These are phyloP conservation scores for Blastobotrys elegans DNA, from an alignment of 1,139 yeast species.

Conservation along the genomic window DNA sequence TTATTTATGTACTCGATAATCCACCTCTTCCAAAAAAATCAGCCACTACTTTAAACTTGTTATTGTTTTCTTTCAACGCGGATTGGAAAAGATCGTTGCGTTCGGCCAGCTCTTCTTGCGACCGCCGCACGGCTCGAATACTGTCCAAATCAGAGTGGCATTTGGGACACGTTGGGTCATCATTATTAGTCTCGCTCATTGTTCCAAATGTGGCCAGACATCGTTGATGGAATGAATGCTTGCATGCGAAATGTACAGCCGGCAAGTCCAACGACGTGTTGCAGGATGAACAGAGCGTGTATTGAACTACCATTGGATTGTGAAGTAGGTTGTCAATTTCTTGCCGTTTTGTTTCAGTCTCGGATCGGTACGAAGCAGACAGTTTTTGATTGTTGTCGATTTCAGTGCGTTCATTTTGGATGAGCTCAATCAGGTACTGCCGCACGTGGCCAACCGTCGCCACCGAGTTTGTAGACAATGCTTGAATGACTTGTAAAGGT, in stretches of 20 bases:
- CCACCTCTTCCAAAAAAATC: constrained; percentile 89
- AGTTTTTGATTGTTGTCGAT: constrained; percentile 64
- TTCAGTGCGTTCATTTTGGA: constrained; percentile 59
- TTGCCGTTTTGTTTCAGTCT: constrained; percentile 51
- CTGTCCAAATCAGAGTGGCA: constrained; percentile 69
- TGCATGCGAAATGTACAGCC: constrained; percentile 77
- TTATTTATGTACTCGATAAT: constrained; percentile 30
- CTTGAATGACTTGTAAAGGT: constrained; percentile 71
- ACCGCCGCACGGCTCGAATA: constrained; percentile 50
- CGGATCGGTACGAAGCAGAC: constrained; percentile 62
- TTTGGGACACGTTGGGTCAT: constrained; percentile 53
- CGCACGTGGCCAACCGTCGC: constrained; percentile 73
- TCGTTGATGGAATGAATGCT: constrained; percentile 80
- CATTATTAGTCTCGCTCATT: constrained; percentile 18
- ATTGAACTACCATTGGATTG: constrained; percentile 61
- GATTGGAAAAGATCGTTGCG: constrained; percentile 59
- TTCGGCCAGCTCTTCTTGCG: constrained; percentile 59
- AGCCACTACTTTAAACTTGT: constrained; percentile 67
- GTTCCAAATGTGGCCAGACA: too few relatives aligned
- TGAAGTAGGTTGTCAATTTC: constrained; percentile 49
- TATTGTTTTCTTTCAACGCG: constrained; percentile 54
- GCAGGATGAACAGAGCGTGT: constrained; percentile 69
- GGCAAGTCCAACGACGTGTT: constrained; percentile 69
- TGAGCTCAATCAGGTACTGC: constrained; percentile 59
- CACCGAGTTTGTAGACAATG: constrained; percentile 57